Conservation (phyloP, 108 stramenopile genomes). For the Poteriospumella lacustris region DNA sequence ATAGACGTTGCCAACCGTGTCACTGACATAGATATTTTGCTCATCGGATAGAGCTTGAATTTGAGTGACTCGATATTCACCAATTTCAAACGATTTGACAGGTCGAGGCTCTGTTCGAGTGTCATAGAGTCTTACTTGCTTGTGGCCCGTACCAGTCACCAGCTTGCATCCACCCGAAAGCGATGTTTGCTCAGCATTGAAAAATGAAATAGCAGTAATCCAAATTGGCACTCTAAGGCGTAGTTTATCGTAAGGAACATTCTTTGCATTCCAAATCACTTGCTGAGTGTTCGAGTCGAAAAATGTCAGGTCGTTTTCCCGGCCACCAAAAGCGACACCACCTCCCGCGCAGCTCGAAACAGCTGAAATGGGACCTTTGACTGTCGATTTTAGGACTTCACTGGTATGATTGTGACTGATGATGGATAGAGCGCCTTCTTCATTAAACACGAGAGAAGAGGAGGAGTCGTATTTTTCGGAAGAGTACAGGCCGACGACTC, state of each 20-base stretch:
- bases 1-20: constrained; percentile 41
- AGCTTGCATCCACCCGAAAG: no score
- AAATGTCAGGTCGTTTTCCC: constrained; percentile 38
- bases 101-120: constrained; percentile 37
- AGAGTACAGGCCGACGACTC: background rate
- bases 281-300: constrained; percentile 35
- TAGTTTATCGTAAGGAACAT: constrained; percentile 47
- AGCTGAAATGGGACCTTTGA: background rate
- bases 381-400: background rate
- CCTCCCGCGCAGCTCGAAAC: background rate
- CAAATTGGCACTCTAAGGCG: constrained; percentile 42
- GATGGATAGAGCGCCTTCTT: constrained; percentile 17
- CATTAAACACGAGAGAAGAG: background rate
- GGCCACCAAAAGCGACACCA: constrained; percentile 33
- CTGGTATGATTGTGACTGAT: background rate
- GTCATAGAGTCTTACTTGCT: constrained; percentile 48
- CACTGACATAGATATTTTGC: constrained; percentile 32
- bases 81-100: constrained; percentile 32
- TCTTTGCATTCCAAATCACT: constrained; percentile 44
- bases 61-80: constrained; percentile 41
- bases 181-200: background rate
- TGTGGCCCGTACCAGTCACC: constrained; percentile 43
- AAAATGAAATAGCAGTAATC: constrained; percentile 32
- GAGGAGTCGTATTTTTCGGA: background rate
- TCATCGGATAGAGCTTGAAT: constrained; percentile 5